A percentile compares a stretch with the other conserved stretches of the same genome.
phyloP scores from a whole-genome alignment of 2,329 filamentous ascomycete genomes.

The Hymenotorrendiella dingleyae region DNA sequence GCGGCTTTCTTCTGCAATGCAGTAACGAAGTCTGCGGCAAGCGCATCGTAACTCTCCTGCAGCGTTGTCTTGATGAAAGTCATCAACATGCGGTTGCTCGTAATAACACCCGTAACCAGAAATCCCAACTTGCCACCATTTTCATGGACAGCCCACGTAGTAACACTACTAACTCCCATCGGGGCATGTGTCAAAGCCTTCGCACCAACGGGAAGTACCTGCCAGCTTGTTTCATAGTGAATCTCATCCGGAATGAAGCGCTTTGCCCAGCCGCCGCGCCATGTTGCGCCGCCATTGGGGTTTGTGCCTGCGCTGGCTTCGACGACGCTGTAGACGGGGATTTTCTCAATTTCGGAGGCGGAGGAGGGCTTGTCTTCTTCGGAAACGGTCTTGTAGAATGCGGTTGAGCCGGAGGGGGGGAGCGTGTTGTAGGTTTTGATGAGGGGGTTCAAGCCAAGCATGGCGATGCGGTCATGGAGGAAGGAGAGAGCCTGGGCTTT shows the following conservation, averaged over 20 bases:
- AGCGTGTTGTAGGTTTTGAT: conserved; percentile 30
- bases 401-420: conserved; percentile 28
- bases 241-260: conserved; percentile 24
- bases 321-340: conserved; percentile 22
- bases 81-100: conserved; percentile 69
- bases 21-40: conserved; percentile 56
- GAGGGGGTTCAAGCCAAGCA: conserved; percentile 83
- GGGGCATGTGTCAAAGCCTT: conserved; percentile 28
- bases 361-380: conserved; percentile 6
- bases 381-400: conserved; percentile 53
- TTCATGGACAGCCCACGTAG: conserved; percentile 62
- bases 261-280: conserved; percentile 62
- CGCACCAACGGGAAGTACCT: conserved; percentile 19
- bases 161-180: conserved; percentile 43
- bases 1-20: conserved; percentile 36
- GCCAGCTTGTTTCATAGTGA: conserved; percentile 20
- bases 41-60: conserved; percentile 63
- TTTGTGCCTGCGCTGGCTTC: conserved; percentile 38
- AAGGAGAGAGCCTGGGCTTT: conserved; percentile 63
- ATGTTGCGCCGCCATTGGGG: conserved; percentile 71
- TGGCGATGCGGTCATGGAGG: conserved; percentile 70
- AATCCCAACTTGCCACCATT: conserved; percentile 72
- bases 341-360: conserved; percentile 2
- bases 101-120: conserved; percentile 73
- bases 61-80: conserved; percentile 75